Conservation (phyloP, 345 rosid genomes). For the Corchorus olitorius region DNA sequence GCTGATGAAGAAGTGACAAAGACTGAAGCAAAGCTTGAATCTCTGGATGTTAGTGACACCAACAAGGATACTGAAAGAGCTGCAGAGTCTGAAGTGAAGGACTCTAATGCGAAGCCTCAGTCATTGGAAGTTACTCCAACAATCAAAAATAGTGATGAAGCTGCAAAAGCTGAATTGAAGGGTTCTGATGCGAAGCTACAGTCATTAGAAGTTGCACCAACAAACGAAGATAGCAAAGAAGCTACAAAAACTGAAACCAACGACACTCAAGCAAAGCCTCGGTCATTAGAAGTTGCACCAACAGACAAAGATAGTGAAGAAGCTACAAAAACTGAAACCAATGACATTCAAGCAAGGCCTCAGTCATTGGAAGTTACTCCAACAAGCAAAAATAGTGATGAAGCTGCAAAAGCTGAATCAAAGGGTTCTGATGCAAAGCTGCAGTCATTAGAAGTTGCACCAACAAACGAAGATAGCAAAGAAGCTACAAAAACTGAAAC, state of each 20-base stretch:
- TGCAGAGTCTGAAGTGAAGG: not conserved
- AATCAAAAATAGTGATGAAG: not conserved
- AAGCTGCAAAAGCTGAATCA: not conserved
- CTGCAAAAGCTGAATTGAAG: not conserved
- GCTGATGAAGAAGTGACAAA: conserved; percentile 10
- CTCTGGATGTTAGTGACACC: conserved; percentile 34
- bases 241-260: not conserved
- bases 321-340: not conserved
- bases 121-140: not conserved
- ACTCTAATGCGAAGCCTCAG: not conserved
- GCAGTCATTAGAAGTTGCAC: not conserved
- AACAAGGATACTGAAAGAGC: not conserved
- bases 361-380: not conserved
- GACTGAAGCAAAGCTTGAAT: conserved; percentile 53
- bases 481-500: not conserved
- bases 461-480: not conserved
- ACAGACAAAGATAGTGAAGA: not conserved
- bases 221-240: conserved; percentile 8
- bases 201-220: not conserved
- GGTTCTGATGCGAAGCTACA: not conserved
- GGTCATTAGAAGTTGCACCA: not conserved
- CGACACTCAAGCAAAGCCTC: not conserved
- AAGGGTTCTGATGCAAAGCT: not conserved
- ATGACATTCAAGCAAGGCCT: not conserved
- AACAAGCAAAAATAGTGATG: not conserved